Percentiles rank a stretch among this genome's conserved stretches.
Conservation (phyloP, 257 asterid species). For the Haberlea rhodopensis region DNA sequence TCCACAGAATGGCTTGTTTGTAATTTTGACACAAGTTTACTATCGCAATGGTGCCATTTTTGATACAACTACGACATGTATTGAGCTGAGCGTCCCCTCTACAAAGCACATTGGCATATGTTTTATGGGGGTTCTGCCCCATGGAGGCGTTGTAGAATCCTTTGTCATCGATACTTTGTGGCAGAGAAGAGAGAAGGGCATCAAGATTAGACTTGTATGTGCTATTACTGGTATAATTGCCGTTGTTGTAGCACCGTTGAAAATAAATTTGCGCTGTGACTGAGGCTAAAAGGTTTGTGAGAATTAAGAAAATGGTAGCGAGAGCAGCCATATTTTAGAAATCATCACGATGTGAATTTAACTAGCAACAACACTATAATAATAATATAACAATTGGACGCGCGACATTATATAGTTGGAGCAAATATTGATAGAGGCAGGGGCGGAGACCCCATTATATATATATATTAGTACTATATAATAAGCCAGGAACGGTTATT, state of each 20-base stretch:
- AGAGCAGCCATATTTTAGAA: not conserved
- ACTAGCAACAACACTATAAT: too few species aligned
- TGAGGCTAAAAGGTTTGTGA: not conserved
- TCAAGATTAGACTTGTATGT: slow-evolving; percentile 18
- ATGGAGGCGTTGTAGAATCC: too few species aligned
- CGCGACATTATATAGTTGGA: too few species aligned
- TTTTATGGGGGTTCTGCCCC: slow-evolving; percentile 23
- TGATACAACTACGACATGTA: slow-evolving; percentile 18
- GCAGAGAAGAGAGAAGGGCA: slow-evolving; percentile 21
- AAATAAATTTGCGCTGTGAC: slow-evolving; percentile 9
- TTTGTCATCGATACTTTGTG: not conserved
- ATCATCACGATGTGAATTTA: too few species aligned
- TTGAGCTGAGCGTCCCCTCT: slow-evolving; percentile 16
- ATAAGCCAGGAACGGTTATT: too few species aligned
- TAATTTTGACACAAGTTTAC: slow-evolving; percentile 15
- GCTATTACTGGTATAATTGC: slow-evolving; percentile 21
- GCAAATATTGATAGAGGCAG: too few species aligned
- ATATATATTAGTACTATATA: too few species aligned
- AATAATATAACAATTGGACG: too few species aligned
- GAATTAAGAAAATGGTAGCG: not conserved
- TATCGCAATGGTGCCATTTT: not conserved
- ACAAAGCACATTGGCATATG: slow-evolving; percentile 20
- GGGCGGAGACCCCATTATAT: too few species aligned
- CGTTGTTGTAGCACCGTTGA: not conserved
- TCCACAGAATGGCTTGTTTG: slow-evolving; percentile 17